Evolutionary conservation across 1,284 basidiomycete species (phyloP).

Genomic region (Cystobasidiaceae sp.): DNA sequence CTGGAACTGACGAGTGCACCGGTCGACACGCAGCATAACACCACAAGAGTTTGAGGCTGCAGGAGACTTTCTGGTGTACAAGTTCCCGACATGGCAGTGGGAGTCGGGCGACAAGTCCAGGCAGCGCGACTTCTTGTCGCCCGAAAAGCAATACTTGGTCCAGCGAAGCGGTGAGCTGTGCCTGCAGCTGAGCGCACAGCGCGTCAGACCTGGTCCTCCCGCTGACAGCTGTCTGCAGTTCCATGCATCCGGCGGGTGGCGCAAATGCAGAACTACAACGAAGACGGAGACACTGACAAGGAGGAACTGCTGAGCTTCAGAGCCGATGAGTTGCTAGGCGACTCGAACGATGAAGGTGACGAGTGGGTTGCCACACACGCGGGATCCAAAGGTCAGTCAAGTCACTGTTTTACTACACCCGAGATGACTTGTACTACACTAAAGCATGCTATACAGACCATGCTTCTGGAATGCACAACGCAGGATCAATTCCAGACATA

Average conservation of each 20-base stretch:
- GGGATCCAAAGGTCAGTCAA: conserved; percentile 18
- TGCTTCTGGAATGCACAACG: conserved; percentile 3
- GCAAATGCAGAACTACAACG: conserved; percentile 77
- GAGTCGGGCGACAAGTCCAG: conserved; percentile 80
- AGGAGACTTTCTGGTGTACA: conserved; percentile 89
- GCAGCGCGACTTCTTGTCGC: conserved; percentile 82
- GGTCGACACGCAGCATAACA: conserved; percentile 25
- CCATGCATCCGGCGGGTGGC: conserved; percentile 86
- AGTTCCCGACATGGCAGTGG: conserved; percentile 57
- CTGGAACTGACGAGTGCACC: conserved; percentile 6
- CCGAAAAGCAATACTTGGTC: conserved; percentile 93
- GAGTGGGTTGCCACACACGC: conserved; percentile 52
- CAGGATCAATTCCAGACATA: conserved; percentile 48
- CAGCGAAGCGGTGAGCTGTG: conserved; percentile 62
- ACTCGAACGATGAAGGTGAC: conserved; percentile 45
- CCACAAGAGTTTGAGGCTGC: conserved; percentile 92
- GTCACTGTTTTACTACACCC: neutral
- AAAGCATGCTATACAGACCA: neutral
- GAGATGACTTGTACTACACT: neutral
- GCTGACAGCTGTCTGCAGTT: conserved; percentile 51
- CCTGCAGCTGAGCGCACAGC: neutral
- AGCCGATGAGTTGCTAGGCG: conserved; percentile 49
- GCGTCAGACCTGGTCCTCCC: neutral
- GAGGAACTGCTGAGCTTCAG: conserved; percentile 67
- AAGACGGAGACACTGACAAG: conserved; percentile 90